These are phyloP conservation scores for Suillus plorans DNA, from an alignment of 768 basidiomycete genomes.

Conservation along the genomic window DNA sequence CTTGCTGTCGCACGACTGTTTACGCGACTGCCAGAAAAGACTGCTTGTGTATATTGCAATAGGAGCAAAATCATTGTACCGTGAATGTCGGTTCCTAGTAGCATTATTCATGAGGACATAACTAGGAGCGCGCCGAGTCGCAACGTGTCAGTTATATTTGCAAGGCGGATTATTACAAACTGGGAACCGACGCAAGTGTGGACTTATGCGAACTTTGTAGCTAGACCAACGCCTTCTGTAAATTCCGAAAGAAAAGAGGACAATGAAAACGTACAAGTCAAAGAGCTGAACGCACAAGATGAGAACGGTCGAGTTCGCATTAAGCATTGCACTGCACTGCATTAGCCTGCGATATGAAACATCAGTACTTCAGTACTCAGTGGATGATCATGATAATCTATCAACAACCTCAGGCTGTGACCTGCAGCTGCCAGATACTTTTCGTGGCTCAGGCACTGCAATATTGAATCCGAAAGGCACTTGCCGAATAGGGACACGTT, in stretches of 20 bases:
- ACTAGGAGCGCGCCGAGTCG: not conserved
- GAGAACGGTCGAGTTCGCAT: not conserved
- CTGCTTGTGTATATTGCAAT: not conserved
- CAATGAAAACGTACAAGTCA: not conserved
- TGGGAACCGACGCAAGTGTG: not conserved
- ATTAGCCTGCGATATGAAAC: not conserved
- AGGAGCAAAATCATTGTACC: not conserved
- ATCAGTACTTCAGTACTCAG: too few species aligned
- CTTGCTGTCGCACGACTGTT: not conserved
- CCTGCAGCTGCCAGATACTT: not conserved
- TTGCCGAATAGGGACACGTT: conserved; percentile 6
- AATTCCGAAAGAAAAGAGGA: not conserved
- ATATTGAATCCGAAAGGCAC: conserved; percentile 1
- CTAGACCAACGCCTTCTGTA: not conserved
- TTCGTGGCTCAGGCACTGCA: not conserved
- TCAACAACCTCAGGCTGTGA: not conserved
- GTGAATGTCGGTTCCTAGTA: not conserved
- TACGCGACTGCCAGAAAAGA: not conserved
- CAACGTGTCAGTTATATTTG: not conserved
- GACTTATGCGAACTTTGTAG: not conserved
- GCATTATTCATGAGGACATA: not conserved
- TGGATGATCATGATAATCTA: not conserved
- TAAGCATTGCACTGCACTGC: not conserved
- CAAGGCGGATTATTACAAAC: not conserved
- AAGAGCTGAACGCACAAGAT: not conserved